Evolutionary conservation across 2,329 filamentous ascomycete genomes (phyloP), one percentile per base, ranked within the genome.

Genomic region (Aureobasidium zeae): DNA sequence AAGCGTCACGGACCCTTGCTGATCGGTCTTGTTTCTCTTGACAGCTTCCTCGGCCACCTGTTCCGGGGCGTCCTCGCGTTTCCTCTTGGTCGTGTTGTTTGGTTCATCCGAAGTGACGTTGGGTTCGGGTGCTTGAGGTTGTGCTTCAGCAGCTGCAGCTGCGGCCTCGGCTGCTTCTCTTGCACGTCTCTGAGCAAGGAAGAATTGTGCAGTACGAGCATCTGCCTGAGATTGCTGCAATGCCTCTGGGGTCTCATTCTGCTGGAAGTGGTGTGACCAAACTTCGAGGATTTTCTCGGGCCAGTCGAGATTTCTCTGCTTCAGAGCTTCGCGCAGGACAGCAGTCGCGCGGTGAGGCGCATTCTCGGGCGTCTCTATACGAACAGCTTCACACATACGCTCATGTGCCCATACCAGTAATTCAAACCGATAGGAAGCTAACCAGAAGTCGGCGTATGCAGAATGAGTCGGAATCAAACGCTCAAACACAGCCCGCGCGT

Each of bases 381-480:
- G 70, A 21, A 64, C 62, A 29, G 61, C 60, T 39, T 72, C 73
- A 8, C 66, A 65, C 36, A 74, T 67, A 2, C 71, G 69, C 47
- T 77, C 71, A 49, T 71, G 74, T 46, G 71, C 69, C 73, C 76
- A 80, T n/a, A 72, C 66, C 46, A 83, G 72, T 72, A 96, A 81
- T 64, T 96, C 91, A 83, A 87, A 96, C 42, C 81, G 72, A 63
- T 95, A 95, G 63, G 86, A 95, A 31, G 81, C 79, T 44, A 88
- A 73, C 91, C 91, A 98, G 60, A 96, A 96, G 54, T 94, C 86
- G 57, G 88, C 87, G 53, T 79, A 88, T 53, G 86, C 77, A 21
- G 79, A 79, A 45, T 86, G 77, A 13, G 73, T 70, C n/a, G 76
- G 67, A 16, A 76, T 73, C 21, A 96, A 70, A 13, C 76, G 75